Conservation (phyloP, 225 moss, liverwort and hornwort genomes). For the Bryum argenteum region DNA sequence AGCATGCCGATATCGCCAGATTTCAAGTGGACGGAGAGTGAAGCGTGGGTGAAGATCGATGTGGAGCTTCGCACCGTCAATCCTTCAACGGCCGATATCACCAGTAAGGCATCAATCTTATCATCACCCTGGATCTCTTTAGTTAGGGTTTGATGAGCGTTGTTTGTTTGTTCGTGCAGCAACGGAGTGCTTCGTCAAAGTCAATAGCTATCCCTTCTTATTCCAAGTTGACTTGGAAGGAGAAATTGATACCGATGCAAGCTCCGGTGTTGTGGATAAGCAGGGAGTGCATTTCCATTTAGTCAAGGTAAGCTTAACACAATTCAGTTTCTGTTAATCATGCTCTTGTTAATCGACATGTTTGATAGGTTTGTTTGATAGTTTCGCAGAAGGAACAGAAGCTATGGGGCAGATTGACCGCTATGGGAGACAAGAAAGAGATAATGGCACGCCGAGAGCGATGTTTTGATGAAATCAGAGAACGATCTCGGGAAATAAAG, state of each 20-base stretch:
- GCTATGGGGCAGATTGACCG: conserved; percentile 68
- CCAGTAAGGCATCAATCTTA: conserved; percentile 25
- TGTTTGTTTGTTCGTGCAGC: conserved; percentile 30
- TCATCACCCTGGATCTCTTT: neutral
- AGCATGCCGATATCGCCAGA: conserved; percentile 53
- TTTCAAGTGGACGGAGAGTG: conserved; percentile 54
- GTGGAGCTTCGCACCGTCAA: conserved; percentile 44
- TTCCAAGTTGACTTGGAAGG: conserved; percentile 76
- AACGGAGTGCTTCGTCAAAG: conserved; percentile 85
- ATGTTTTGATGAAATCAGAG: conserved; percentile 59
- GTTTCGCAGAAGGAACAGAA: conserved; percentile 50
- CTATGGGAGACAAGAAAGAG: conserved; percentile 59
- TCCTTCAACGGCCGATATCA: conserved; percentile 48
- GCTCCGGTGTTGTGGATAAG: conserved; percentile 66
- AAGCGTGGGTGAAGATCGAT: conserved; percentile 55
- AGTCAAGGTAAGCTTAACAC: conserved; percentile 52
- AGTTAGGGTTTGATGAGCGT: conserved; percentile 9
- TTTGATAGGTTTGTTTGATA: no score
- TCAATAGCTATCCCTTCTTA: conserved; percentile 74
- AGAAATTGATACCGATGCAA: conserved; percentile 64
- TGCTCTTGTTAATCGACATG: no score
- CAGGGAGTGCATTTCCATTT: conserved; percentile 71
- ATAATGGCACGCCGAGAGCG: conserved; percentile 59
- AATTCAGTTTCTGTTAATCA: no score
- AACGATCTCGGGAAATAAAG: conserved; percentile 46